Conservation (phyloP, 305 asterid genomes). For the Solanum hybrid region DNA sequence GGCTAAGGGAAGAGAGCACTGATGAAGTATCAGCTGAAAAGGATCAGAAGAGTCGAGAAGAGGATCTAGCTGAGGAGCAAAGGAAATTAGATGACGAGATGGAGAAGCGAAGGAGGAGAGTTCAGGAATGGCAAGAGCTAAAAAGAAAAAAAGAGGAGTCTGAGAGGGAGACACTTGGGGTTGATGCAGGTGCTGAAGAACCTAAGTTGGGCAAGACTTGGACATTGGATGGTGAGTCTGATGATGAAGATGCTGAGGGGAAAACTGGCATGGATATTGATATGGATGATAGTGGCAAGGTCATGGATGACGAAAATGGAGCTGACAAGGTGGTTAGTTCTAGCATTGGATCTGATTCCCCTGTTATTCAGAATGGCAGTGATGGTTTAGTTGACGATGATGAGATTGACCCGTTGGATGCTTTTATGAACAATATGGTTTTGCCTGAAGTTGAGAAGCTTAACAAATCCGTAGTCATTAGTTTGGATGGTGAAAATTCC, state of each 20-base stretch:
- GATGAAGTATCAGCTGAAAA: slow-evolving; percentile 27
- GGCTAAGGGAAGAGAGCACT: slow-evolving; percentile 37
- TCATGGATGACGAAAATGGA: slow-evolving; percentile 20
- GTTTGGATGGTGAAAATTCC: slow-evolving; percentile 23
- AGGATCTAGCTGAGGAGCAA: slow-evolving; percentile 82
- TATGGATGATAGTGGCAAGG: slow-evolving; percentile 30
- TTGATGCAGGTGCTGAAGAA: slow-evolving; percentile 34
- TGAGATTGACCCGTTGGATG: slow-evolving; percentile 91
- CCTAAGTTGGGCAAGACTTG: slow-evolving; percentile 72
- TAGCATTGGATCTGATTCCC: slow-evolving; percentile 1
- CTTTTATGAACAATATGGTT: slow-evolving; percentile 82
- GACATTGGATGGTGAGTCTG: slow-evolving; percentile 95
- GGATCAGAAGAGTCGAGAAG: slow-evolving; percentile 54
- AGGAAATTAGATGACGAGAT: slow-evolving; percentile 81
- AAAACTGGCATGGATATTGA: slow-evolving; percentile 37
- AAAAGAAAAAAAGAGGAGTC: slow-evolving; percentile 70
- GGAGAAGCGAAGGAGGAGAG: slow-evolving; percentile 90
- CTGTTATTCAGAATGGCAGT: slow-evolving; percentile 32
- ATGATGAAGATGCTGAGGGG: slow-evolving; percentile 82
- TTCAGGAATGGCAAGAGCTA: slow-evolving; percentile 94
- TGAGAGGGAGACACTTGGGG: slow-evolving; percentile 69
- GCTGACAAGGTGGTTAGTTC: slow-evolving; percentile 31
- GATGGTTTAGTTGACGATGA: slow-evolving; percentile 47
- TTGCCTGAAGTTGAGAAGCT: slow-evolving; percentile 91
- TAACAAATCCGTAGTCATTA: slow-evolving; percentile 23